phyloP scores from a whole-genome alignment of 495 filamentous ascomycete species.

The Cryomyces minteri region DNA sequence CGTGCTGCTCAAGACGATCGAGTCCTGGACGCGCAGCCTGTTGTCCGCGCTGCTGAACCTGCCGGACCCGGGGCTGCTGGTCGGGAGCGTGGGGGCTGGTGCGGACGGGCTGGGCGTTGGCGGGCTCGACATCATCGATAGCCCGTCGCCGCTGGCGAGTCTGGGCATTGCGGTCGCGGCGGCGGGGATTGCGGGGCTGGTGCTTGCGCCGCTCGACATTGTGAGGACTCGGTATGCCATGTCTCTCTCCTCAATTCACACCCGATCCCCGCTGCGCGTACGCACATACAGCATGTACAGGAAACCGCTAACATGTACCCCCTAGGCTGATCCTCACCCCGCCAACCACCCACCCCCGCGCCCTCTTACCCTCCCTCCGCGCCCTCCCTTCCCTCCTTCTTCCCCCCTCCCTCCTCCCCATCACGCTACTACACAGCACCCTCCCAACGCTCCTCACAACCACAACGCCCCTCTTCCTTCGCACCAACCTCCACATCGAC shows the following conservation, averaged over 20 bases:
- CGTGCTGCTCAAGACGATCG: conserved; percentile 64
- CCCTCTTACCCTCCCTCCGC: conserved; percentile 54
- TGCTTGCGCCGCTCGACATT: conserved; percentile 75
- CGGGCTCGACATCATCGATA: conserved; percentile 42
- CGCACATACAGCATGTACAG: not conserved
- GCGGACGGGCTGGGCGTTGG: conserved; percentile 11
- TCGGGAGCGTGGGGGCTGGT: not conserved
- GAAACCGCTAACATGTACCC: conserved; percentile 6
- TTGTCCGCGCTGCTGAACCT: conserved; percentile 69
- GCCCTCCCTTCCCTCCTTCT: conserved; percentile 60
- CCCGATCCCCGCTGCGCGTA: not conserved
- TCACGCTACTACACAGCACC: conserved; percentile 72
- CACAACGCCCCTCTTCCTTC: conserved; percentile 64
- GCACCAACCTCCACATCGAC: conserved; percentile 57
- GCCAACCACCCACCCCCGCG: conserved; percentile 48
- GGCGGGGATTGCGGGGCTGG: conserved; percentile 55
- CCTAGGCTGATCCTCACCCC: conserved; percentile 59
- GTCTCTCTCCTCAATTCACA: conserved; percentile 1
- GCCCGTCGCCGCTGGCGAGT: conserved; percentile 51
- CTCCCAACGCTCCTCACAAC: conserved; percentile 64
- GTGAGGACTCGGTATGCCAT: conserved; percentile 53
- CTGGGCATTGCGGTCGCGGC: conserved; percentile 69
- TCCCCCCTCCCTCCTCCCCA: conserved; percentile 48
- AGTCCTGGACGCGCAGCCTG: conserved; percentile 69
- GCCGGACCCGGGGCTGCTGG: conserved; percentile 50